Evolutionary conservation across 305 asterid species (phyloP), one percentile per base, ranked within the genome.

Genomic region (Plantago coronopus): DNA sequence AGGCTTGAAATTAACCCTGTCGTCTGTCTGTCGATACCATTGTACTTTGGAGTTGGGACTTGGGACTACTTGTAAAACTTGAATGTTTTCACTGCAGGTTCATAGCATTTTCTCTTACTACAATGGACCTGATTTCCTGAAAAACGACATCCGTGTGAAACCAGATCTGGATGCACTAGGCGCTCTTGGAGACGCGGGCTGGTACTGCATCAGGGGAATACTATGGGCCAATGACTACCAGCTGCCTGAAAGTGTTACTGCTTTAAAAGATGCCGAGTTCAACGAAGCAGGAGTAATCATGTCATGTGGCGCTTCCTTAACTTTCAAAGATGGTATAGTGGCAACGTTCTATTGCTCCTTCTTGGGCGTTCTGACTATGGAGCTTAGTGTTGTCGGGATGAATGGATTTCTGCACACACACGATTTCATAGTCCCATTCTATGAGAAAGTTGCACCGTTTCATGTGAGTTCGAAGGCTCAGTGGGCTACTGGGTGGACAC

Each of bases 341-440:
- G 88, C 81, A 0, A 85, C 88, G 14, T 81, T 88, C 62, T 74
- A 81, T 6, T 88, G 95, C 57, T 85, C 91, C 7, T 88, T 85
- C 57, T 57, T 85, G 2, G 3, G 76, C 69, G 75, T 78, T 47
- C 38, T 83, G 18, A 73, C 81, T 0, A 79, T 73, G 88, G 87
- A 88, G 40, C 31, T 85, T 0, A 79, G 81, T 7, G 66, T 61
- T 8, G 61, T 88, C 21, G 96, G 96, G 38, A 57, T 81, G 0
- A 59, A 78, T 2, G 96, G 96, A 31, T 73, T 17, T 20, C 48
- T 88, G 11, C 83, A 79, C 0, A 67, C 78, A 17, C 85, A 79
- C 7, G 96, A 85, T 63, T 88, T 79, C 43, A 56, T 81, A 0
- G 42, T 83, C 66, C 96, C 91, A 0, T 74, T 64, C 7, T 66